phyloP scores from a whole-genome alignment of 352 stramenopile species.

The Phytophthora pinifolia region DNA sequence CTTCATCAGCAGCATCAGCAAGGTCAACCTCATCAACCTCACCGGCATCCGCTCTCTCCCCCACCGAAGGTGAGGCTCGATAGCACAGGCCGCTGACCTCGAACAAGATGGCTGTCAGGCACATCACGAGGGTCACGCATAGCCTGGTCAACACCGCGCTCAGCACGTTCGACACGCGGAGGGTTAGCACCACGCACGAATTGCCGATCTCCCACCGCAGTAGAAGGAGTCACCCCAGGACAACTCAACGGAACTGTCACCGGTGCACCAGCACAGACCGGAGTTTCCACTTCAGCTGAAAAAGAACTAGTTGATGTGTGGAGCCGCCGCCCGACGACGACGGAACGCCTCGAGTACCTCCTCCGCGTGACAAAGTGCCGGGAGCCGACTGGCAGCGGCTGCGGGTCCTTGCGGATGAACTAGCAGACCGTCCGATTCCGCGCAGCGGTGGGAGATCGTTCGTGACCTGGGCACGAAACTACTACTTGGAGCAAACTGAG shows the following conservation, averaged over 20 bases:
- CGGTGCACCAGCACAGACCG: constrained; percentile 1
- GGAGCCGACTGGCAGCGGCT: no score
- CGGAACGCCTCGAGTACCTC: no score
- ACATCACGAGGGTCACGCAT: not conserved
- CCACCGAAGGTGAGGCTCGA: not conserved
- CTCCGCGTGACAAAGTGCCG: no score
- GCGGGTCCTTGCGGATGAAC: no score
- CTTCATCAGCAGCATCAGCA: not conserved
- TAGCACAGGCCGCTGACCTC: no score
- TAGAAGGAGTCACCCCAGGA: constrained; percentile 2
- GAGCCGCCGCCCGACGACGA: no score
- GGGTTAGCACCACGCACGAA: not conserved
- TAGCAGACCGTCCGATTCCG: no score
- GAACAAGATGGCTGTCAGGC: not conserved
- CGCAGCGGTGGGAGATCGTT: no score
- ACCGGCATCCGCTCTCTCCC: not conserved
- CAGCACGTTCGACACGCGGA: not conserved
- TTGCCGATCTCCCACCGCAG: constrained; percentile 1
- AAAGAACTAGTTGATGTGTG: not conserved
- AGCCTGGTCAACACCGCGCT: not conserved
- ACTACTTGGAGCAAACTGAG: no score
- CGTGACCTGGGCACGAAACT: no score
- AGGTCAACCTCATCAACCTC: not conserved
- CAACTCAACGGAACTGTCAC: not conserved
- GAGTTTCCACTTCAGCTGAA: not conserved